Conservation (phyloP, 768 basidiomycete genomes). For the Serendipita sp. region DNA sequence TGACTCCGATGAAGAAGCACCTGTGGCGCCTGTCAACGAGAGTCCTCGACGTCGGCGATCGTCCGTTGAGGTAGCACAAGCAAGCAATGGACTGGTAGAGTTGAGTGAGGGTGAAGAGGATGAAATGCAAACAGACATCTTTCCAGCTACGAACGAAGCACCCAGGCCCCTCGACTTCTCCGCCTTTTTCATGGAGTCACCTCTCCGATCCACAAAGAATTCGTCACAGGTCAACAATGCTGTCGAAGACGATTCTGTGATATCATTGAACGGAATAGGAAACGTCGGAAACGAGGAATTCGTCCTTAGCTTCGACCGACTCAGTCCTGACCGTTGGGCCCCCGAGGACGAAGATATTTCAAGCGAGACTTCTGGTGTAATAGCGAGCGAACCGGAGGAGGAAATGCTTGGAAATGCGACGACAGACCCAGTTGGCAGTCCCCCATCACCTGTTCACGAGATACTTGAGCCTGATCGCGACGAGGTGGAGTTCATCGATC, state of each 20-base stretch:
- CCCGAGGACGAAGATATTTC: neutral
- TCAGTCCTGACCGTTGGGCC: neutral
- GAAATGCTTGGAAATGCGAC: neutral
- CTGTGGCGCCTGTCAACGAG: neutral
- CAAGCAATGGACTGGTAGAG: neutral
- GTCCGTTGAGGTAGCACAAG: neutral
- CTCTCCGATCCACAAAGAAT: neutral
- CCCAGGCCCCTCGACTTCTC: neutral
- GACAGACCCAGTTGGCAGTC: neutral
- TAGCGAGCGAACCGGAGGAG: slow-evolving; percentile 2
- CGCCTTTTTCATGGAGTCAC: neutral
- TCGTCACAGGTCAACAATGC: neutral
- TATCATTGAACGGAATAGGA: neutral
- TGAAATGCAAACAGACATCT: neutral
- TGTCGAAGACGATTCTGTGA: neutral
- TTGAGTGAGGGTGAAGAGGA: neutral
- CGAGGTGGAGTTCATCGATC: neutral
- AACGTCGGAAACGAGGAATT: neutral
- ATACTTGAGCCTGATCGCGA: neutral
- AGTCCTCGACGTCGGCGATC: no score
- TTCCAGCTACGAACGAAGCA: neutral
- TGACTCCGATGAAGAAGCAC: neutral
- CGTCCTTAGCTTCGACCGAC: neutral
- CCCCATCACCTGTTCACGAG: neutral
- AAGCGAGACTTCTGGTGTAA: neutral